Evolutionary conservation across 2,329 filamentous ascomycete species (phyloP), one percentile per base, ranked within the genome.

Genomic region (Seiridium unicorne): DNA sequence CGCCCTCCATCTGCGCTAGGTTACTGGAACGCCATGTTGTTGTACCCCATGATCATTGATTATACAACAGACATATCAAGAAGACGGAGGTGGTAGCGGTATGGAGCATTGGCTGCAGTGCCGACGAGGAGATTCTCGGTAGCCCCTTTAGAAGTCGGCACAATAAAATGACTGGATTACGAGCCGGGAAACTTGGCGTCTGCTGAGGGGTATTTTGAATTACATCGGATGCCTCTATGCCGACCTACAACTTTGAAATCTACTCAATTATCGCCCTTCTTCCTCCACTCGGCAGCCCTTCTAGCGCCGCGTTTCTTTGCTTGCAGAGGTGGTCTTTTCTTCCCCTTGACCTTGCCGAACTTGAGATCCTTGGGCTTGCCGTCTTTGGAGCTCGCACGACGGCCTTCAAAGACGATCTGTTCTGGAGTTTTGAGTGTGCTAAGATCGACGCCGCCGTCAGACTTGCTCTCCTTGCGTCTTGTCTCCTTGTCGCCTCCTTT

Each of bases 361-460:
- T 82, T 88, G 62, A 85, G 72, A 67, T 86, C 85, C 73, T 78
- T 89, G 46, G 85, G 85, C 68, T 81, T 87, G 4, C 84, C 88
- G 62, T 89, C 85, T 60, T 82, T 89, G 38, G 82, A 77, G 58
- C 84, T 91, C 8, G 91, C 91, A 58, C 92, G 83, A 64, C 89
- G 87, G 0, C 92, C 92, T 73, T 96, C 92, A 68, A 94, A 93
- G n/a, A 93, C 84, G 63, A 93, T 85, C 13, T 81, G 79, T 73
- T 93, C 89, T 0, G 89, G 88, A 1, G 83, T 81, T 74, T 85
- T 84, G 65, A 84, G 72, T n/a, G 58, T 62, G 63, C 44, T 62
- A 66, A 49, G 62, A 65, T 44, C 62, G 63, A 55, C 62, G 58
- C 66, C 68, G 34, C 58, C 59, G 4, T 61, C 46, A 18, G 57